These are phyloP conservation scores for Celoporthe dispersa DNA, from an alignment of 2,329 filamentous ascomycete genomes.

Conservation along the genomic window DNA sequence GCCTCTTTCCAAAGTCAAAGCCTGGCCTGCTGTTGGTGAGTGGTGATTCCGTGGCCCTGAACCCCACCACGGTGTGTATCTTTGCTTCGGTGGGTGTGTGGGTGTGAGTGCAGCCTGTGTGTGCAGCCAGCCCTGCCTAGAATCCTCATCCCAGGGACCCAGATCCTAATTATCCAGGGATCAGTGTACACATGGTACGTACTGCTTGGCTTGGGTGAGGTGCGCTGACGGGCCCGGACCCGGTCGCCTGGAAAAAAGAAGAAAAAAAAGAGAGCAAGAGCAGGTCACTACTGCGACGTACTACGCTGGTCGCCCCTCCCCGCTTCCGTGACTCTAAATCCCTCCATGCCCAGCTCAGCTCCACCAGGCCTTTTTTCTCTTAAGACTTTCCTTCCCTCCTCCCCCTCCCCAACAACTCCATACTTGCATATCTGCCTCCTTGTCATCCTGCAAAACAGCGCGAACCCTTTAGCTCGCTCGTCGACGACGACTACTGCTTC, in stretches of 20 bases:
- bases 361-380: constrained; percentile 2
- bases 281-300: neutral
- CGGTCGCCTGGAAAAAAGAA: constrained; percentile 1
- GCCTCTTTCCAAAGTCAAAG: neutral
- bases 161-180: neutral
- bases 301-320: constrained; percentile 1
- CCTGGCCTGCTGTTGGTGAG: neutral
- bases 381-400: neutral
- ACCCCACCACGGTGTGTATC: neutral
- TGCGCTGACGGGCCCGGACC: constrained; percentile 15
- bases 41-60: neutral
- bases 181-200: neutral
- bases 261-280: neutral
- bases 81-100: neutral
- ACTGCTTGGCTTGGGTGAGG: neutral
- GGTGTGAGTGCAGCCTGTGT: too few species aligned
- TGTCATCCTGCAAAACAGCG: neutral
- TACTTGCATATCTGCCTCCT: neutral
- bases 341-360: constrained; percentile 6
- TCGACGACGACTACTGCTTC: neutral
- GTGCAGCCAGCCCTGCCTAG: neutral
- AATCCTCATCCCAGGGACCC: neutral
- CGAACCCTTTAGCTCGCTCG: neutral
- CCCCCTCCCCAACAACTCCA: neutral
- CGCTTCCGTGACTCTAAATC: constrained; percentile 12